phyloP scores from a whole-genome alignment of 1,139 yeast genomes.

The Trichomonascaceae sp. region DNA sequence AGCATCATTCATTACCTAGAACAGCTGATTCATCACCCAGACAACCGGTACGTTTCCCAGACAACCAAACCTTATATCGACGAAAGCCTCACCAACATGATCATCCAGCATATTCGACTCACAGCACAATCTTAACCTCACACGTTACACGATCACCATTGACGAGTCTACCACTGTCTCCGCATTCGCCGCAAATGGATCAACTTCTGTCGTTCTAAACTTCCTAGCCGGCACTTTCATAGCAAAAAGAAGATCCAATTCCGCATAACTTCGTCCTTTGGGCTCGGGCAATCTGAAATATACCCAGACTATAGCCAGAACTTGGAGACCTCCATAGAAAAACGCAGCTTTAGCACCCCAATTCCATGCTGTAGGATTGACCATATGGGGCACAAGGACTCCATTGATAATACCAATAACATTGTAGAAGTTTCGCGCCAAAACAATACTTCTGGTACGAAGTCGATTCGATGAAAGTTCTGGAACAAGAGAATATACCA shows the following conservation, averaged over 20 bases:
- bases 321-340: conserved; percentile 46
- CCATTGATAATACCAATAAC: conserved; percentile 38
- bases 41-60: too few relatives aligned
- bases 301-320: conserved; percentile 36
- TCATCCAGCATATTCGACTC: too few relatives aligned
- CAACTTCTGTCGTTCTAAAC: background rate
- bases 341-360: conserved; percentile 55
- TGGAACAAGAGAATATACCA: conserved; percentile 7
- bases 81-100: too few relatives aligned
- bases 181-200: background rate
- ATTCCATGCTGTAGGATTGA: conserved; percentile 50
- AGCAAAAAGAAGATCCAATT: conserved; percentile 48
- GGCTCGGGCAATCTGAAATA: conserved; percentile 56
- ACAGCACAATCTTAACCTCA: too few relatives aligned
- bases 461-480: conserved; percentile 26
- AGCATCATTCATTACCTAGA: too few relatives aligned
- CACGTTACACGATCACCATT: too few relatives aligned
- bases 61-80: too few relatives aligned
- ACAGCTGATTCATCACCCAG: too few relatives aligned
- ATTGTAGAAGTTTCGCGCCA: conserved; percentile 40
- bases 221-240: conserved; percentile 35
- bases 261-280: conserved; percentile 50
- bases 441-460: conserved; percentile 48
- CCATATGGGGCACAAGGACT: conserved; percentile 49
- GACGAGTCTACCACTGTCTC: background rate